phyloP scores from a whole-genome alignment of 164 flowering plant species.

The Umbilicus rupestris region DNA sequence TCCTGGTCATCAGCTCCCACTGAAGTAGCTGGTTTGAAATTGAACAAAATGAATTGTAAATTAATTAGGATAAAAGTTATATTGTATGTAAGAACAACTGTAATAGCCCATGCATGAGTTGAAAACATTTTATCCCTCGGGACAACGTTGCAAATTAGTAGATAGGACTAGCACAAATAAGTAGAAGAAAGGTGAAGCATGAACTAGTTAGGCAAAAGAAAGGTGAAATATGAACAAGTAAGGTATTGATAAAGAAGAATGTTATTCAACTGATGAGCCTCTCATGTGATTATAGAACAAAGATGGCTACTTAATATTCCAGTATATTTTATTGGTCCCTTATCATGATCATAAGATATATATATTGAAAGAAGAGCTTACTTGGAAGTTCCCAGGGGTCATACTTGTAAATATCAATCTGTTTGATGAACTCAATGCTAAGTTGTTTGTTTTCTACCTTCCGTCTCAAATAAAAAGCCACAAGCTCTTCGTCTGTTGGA shows the following conservation, averaged over 20 bases:
- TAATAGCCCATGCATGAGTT: too few species aligned
- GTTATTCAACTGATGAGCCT: too few species aligned
- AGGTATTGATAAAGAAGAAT: too few species aligned
- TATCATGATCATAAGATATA: not conserved
- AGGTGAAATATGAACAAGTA: too few species aligned
- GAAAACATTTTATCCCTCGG: too few species aligned
- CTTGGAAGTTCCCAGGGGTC: conserved; percentile 98
- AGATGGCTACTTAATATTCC: too few species aligned
- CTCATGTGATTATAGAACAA: too few species aligned
- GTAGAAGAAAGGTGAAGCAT: too few species aligned
- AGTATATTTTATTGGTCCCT: not conserved
- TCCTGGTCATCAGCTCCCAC: conserved; percentile 44
- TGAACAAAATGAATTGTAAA: not conserved
- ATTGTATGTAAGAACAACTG: not conserved
- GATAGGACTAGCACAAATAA: too few species aligned
- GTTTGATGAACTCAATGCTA: conserved; percentile 55
- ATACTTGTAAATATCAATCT: conserved; percentile 69
- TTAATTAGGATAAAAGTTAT: not conserved
- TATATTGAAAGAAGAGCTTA: conserved; percentile 22
- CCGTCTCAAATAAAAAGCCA: conserved; percentile 64
- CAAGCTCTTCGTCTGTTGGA: conserved; percentile 86
- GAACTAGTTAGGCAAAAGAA: too few species aligned
- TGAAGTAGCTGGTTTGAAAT: conserved; percentile 26
- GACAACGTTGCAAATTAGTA: too few species aligned
- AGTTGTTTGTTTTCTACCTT: conserved; percentile 59